Percentiles rank a stretch among this genome's conserved stretches.
Conservation (phyloP, 2,329 filamentous ascomycete species). For the Periconia sp. region DNA sequence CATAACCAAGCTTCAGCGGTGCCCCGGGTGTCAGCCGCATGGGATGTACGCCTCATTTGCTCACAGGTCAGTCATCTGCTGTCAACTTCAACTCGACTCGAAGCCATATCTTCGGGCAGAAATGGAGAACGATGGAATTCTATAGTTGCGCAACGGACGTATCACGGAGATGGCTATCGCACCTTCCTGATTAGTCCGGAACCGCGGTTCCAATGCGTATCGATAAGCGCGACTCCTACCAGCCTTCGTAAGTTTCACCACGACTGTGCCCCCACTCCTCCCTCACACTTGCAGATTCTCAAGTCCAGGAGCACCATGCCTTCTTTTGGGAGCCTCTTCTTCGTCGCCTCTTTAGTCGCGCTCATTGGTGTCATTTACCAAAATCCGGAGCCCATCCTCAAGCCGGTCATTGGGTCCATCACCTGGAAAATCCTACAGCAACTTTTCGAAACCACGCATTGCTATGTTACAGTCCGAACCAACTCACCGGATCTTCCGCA, state of each 20-base stretch:
- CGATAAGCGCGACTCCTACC: constrained; percentile 13
- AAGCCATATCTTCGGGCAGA: neutral
- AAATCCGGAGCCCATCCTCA: constrained; percentile 22
- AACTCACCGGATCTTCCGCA: constrained; percentile 45
- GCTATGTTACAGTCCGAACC: constrained; percentile 55
- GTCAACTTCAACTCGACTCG: too few relatives aligned
- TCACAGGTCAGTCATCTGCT: too few relatives aligned
- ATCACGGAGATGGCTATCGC: constrained; percentile 2
- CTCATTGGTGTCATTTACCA: constrained; percentile 38
- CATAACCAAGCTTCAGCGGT: too few relatives aligned
- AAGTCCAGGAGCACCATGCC: constrained; percentile 21
- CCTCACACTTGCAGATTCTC: neutral
- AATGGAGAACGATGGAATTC: neutral
- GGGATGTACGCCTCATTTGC: too few relatives aligned
- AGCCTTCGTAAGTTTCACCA: neutral
- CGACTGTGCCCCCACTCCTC: too few relatives aligned
- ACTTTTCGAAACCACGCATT: constrained; percentile 42
- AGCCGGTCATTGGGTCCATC: constrained; percentile 20
- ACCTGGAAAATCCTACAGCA: constrained; percentile 28
- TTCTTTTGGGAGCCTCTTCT: constrained; percentile 25
- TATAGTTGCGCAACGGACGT: neutral
- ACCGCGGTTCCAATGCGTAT: constrained; percentile 6
- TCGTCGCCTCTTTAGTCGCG: constrained; percentile 30
- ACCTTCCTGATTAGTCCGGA: constrained; percentile 11
- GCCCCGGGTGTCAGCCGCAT: too few relatives aligned